Evolutionary conservation across 2,329 filamentous ascomycete species (phyloP), one percentile per base, ranked within the genome.

Genomic region (Eutypa lata): DNA sequence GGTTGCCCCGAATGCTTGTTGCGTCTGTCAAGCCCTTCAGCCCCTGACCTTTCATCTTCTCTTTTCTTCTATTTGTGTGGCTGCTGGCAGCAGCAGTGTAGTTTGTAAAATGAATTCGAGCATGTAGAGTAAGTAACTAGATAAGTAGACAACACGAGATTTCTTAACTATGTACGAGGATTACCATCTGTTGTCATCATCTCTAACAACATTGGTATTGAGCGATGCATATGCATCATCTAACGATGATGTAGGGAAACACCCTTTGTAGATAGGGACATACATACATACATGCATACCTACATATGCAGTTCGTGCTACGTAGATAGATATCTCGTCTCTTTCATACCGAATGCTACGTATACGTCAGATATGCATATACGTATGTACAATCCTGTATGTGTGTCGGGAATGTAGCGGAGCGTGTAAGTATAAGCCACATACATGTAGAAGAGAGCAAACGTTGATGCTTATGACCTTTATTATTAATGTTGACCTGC

Each of bases 231-330:
- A 31, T 31, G 26, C 26, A 31, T 10, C 26, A 31, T 31, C 26
- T 10, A 10, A 6, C 35, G 35, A 38, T 16, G 13, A 38, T 18
- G 35, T 38, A 14, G n/a, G 35, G 35, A 14, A 48, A n/a, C 26
- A n/a, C 26, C 22, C 10, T 33, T 21, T 10, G 22, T 47, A 48
- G 18, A 26, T 22, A 49, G 26, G 45, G 19, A 47, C 21, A 21
- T 40, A 28, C 28, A 19, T 42, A 51, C 10, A 10, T 48, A 48
- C 33, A 33, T 44, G 22, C 16, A 13, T 40, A 33, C 22, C 28
- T 35, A 14, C 21, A 14, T 1, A 51, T 51, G 50, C 42, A 59
- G 45, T 31, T 31, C 26, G 26, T 31, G 26, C 26, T 31, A 31
- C 26, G 26, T 31, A 5, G 26, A 31, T 31, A 31, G 26, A 31